Conservation (phyloP, 2,329 filamentous ascomycete genomes). For the Hypoxylon sp. region DNA sequence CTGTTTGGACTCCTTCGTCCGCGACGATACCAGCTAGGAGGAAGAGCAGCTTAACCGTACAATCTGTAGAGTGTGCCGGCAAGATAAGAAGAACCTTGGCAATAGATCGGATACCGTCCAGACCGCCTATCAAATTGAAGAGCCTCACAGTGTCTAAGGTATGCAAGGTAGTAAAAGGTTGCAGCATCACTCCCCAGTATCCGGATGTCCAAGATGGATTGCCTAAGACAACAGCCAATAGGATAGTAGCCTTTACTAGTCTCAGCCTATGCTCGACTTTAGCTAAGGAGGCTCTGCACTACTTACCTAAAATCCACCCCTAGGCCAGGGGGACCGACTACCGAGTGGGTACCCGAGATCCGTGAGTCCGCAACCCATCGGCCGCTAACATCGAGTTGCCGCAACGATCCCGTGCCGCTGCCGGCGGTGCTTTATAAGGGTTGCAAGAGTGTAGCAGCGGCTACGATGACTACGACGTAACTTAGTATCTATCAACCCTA, state of each 20-base stretch:
- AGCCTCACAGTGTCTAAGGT: not conserved
- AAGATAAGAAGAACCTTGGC: constrained; percentile 7
- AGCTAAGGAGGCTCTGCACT: constrained; percentile 35
- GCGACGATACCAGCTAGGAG: constrained; percentile 3
- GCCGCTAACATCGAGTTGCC: constrained; percentile 8
- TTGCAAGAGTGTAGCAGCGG: constrained; percentile 1
- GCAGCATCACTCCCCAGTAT: constrained; percentile 7
- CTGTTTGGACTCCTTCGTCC: constrained; percentile 23
- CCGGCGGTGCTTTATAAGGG: not conserved
- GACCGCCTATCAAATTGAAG: not conserved
- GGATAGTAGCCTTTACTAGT: constrained; percentile 22
- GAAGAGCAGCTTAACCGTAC: not conserved
- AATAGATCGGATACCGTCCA: not conserved
- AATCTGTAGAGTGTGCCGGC: not conserved
- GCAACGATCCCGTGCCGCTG: constrained; percentile 25
- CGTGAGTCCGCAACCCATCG: constrained; percentile 23
- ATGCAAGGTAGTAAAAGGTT: constrained; percentile 1
- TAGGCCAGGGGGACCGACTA: constrained; percentile 35
- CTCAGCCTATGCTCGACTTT: constrained; percentile 25
- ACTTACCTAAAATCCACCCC: constrained; percentile 29
- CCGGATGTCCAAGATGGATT: constrained; percentile 16
- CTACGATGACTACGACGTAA: constrained; percentile 12
- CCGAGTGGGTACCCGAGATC: constrained; percentile 45
- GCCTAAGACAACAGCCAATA: constrained; percentile 11
- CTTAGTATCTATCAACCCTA: constrained; percentile 1